Evolutionary conservation across 2,329 filamentous ascomycete genomes (phyloP).

Genomic region (Pseudocercospora musae): DNA sequence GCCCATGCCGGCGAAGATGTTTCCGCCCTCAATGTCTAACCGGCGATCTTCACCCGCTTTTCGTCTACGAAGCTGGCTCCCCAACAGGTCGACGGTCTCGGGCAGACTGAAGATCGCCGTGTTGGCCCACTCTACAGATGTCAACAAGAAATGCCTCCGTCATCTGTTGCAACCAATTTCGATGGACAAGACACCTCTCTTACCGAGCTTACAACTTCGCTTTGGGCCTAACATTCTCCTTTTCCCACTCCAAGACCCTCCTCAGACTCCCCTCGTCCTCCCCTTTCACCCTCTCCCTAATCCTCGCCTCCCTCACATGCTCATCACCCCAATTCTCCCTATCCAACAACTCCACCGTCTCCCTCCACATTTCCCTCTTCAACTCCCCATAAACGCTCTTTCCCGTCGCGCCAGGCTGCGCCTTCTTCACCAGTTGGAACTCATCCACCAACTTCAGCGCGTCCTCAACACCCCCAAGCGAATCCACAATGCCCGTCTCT

Average conservation of each 20-base stretch:
- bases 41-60: no score
- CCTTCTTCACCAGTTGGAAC: slow-evolving; percentile 59
- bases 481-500: slow-evolving; percentile 66
- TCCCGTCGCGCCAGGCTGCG: slow-evolving; percentile 38
- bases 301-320: slow-evolving; percentile 46
- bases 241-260: slow-evolving; percentile 31
- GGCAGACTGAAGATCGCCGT: no score
- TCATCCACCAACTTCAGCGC: slow-evolving; percentile 59
- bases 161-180: no score
- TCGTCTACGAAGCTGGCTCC: no score
- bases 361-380: slow-evolving; percentile 73
- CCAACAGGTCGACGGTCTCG: no score
- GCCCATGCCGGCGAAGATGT: no score
- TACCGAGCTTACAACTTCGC: slow-evolving; percentile 27
- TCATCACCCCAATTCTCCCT: slow-evolving; percentile 49
- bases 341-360: slow-evolving; percentile 59
- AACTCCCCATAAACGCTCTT: slow-evolving; percentile 66
- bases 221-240: slow-evolving; percentile 13
- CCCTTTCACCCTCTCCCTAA: slow-evolving; percentile 43
- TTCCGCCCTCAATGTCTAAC: no score
- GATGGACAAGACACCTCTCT: background rate
- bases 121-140: no score
- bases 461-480: slow-evolving; percentile 62
- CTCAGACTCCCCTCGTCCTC: slow-evolving; percentile 20
- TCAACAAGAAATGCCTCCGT: no score